Percentiles rank a stretch among this genome's conserved stretches.
Conservation (phyloP, 2,329 filamentous ascomycete genomes). For the Lecanoromycetidae sp. region DNA sequence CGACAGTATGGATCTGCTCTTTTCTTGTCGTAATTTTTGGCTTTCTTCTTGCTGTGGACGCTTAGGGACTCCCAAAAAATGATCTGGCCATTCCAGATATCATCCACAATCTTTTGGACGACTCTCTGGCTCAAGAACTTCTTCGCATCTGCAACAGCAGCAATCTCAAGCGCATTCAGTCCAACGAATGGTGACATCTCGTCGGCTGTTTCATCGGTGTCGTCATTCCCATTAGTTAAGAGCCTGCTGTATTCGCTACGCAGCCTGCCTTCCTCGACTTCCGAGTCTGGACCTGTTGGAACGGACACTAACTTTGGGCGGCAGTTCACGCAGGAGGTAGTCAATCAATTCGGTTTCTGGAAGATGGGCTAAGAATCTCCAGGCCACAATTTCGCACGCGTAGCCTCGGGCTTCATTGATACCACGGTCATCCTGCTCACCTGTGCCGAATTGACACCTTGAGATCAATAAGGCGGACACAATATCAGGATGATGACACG, state of each 20-base stretch:
- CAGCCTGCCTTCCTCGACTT: no score
- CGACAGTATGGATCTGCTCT: conserved; percentile 63
- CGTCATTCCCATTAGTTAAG: no score
- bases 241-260: no score
- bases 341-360: conserved; percentile 46
- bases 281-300: not conserved
- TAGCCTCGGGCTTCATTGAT: conserved; percentile 44
- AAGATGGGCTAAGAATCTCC: conserved; percentile 45
- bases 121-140: conserved; percentile 69
- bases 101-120: conserved; percentile 71
- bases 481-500: conserved; percentile 33
- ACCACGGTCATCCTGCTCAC: conserved; percentile 42
- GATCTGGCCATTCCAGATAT: conserved; percentile 77
- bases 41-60: conserved; percentile 57
- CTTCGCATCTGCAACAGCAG: conserved; percentile 68
- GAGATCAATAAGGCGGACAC: conserved; percentile 42
- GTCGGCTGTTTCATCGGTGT: no score
- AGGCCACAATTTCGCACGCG: conserved; percentile 48
- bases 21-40: conserved; percentile 24
- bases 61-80: conserved; percentile 76
- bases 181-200: conserved; percentile 60
- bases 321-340: conserved; percentile 43
- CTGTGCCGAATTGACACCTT: conserved; percentile 43
- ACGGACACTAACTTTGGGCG: no score
- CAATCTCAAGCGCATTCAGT: conserved; percentile 78